phyloP scores from a whole-genome alignment of 208 protist genomes.

The Sergeia podlipaevii region DNA sequence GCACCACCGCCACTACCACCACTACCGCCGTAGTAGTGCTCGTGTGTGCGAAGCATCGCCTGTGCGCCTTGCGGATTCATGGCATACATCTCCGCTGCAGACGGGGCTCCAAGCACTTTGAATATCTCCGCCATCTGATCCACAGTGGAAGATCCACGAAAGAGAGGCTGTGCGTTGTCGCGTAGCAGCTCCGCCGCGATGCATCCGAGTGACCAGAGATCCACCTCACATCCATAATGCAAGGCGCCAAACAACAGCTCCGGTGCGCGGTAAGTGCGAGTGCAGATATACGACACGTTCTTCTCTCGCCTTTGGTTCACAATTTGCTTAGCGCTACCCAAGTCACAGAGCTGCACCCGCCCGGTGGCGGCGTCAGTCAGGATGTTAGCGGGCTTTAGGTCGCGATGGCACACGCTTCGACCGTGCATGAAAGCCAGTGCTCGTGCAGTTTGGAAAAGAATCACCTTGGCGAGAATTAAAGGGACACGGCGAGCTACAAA shows the following conservation, averaged over 20 bases:
- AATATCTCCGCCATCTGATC: conserved; percentile 98
- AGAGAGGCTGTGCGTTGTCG: conserved; percentile 64
- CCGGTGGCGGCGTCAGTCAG: conserved; percentile 64
- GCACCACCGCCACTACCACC: too few species aligned
- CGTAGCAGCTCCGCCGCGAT: conserved; percentile 95
- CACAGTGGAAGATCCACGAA: conserved; percentile 92
- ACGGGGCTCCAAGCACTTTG: conserved; percentile 92
- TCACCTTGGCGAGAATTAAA: conserved; percentile 87
- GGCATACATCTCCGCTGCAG: conserved; percentile 91
- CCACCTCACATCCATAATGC: conserved; percentile 85
- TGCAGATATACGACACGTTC: conserved; percentile 91
- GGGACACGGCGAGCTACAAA: conserved; percentile 74
- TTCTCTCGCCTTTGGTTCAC: conserved; percentile 41
- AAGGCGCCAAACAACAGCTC: conserved; percentile 90
- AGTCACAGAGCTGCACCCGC: conserved; percentile 86
- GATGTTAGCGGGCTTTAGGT: conserved; percentile 90
- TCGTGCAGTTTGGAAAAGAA: conserved; percentile 96
- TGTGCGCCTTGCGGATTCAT: conserved; percentile 96
- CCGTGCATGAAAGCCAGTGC: conserved; percentile 92
- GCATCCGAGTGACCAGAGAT: conserved; percentile 94
- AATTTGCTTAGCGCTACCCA: conserved; percentile 86
- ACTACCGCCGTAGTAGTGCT: too few species aligned
- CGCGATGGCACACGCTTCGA: conserved; percentile 79
- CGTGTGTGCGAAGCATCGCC: conserved; percentile 35
- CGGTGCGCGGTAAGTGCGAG: conserved; percentile 94